phyloP scores from a whole-genome alignment of 2,329 filamentous ascomycete genomes.

The Microdochium bolleyi region DNA sequence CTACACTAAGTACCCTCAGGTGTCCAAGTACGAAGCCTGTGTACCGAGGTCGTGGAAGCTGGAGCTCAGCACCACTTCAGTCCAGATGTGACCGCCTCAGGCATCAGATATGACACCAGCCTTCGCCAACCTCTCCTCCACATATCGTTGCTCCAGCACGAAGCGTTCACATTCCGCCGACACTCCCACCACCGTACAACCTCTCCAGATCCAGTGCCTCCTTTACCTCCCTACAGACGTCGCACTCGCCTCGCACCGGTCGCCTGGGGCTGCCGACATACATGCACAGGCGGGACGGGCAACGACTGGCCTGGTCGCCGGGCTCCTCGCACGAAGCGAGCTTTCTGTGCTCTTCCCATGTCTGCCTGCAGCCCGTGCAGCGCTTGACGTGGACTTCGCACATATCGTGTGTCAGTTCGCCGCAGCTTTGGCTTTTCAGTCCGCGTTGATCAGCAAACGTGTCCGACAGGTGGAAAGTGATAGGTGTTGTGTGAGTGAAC shows the following conservation, averaged over 20 bases:
- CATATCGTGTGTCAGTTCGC: too few relatives aligned
- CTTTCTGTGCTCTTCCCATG: slow-evolving; percentile 24
- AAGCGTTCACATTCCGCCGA: background rate
- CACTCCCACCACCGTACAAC: background rate
- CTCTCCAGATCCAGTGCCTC: slow-evolving; percentile 16
- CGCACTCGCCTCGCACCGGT: slow-evolving; percentile 23
- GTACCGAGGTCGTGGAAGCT: too few relatives aligned
- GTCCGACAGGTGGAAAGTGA: too few relatives aligned
- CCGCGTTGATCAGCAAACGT: too few relatives aligned
- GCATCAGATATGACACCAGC: too few relatives aligned
- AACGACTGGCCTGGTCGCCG: slow-evolving; percentile 16
- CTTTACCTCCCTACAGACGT: slow-evolving; percentile 16
- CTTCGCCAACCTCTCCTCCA: too few relatives aligned
- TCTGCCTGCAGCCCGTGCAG: slow-evolving; percentile 20
- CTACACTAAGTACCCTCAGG: too few relatives aligned
- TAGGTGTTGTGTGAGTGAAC: too few relatives aligned
- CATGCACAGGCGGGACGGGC: slow-evolving; percentile 26
- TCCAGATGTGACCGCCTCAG: too few relatives aligned
- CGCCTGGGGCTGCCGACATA: slow-evolving; percentile 23
- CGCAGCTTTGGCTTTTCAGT: background rate
- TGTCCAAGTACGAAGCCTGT: too few relatives aligned
- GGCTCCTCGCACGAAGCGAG: slow-evolving; percentile 26
- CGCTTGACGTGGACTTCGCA: slow-evolving; percentile 26
- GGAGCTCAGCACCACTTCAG: background rate
- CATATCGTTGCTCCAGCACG: background rate